Conservation (phyloP, 1,284 basidiomycete genomes). For the Cutaneotrichosporon dermatis region DNA sequence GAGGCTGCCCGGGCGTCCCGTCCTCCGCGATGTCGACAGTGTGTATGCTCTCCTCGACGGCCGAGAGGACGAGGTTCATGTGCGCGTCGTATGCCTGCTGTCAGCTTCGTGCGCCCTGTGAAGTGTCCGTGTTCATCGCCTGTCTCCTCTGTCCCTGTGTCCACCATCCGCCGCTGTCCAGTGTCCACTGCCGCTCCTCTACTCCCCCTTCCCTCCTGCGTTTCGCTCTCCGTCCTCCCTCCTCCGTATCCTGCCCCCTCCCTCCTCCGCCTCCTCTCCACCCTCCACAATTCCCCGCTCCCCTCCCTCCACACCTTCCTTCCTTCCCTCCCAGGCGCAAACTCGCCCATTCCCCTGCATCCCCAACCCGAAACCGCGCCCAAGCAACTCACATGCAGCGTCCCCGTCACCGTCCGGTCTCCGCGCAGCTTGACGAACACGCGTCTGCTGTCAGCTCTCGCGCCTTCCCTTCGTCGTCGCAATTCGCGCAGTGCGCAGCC, state of each 20-base stretch:
- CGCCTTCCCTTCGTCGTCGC: no score
- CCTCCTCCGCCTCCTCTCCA: not conserved
- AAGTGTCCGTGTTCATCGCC: not conserved
- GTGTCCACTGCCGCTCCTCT: no score
- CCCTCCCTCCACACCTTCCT: not conserved
- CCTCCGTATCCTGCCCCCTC: not conserved
- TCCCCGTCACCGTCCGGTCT: conserved; percentile 85
- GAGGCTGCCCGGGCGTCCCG: conserved; percentile 48
- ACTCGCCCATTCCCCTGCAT: not conserved
- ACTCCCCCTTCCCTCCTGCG: no score
- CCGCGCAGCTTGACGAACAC: conserved; percentile 75
- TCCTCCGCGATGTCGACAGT: conserved; percentile 66
- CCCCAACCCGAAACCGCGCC: no score
- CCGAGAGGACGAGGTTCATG: conserved; percentile 97
- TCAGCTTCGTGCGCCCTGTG: not conserved
- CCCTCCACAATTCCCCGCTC: not conserved
- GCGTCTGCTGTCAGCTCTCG: conserved; percentile 29
- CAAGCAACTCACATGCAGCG: conserved; percentile 71
- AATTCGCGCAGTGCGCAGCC: no score
- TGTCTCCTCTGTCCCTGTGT: no score
- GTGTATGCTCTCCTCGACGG: conserved; percentile 95
- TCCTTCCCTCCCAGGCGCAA: not conserved
- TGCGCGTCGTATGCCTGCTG: conserved; percentile 95
- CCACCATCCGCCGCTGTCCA: no score
- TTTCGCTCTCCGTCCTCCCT: no score